These are phyloP conservation scores for Curvularia eragrostidis DNA, from an alignment of 2,329 filamentous ascomycete genomes.

Conservation along the genomic window DNA sequence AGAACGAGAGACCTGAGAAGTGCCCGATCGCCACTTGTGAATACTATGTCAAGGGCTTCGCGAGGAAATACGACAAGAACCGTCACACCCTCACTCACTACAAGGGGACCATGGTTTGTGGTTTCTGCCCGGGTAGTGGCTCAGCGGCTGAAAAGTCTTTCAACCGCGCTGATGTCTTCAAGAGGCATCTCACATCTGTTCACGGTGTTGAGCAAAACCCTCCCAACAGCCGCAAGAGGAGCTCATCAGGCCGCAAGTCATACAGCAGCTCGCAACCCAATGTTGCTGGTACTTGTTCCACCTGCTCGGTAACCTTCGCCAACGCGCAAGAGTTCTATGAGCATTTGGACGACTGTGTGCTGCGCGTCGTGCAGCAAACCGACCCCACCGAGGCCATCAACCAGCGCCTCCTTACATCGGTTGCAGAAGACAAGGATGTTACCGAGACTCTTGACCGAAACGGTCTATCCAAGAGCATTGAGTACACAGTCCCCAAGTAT, in stretches of 20 bases:
- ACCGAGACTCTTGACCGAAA: constrained; percentile 51
- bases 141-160: constrained; percentile 93
- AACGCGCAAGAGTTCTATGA: constrained; percentile 97
- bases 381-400: constrained; percentile 54
- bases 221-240: constrained; percentile 86
- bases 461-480: constrained; percentile 52
- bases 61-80: constrained; percentile 96
- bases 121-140: constrained; percentile 89
- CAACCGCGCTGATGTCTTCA: constrained; percentile 95
- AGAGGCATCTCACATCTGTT: constrained; percentile 87
- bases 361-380: constrained; percentile 63
- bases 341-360: constrained; percentile 78
- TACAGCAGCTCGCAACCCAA: constrained; percentile 68
- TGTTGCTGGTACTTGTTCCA: constrained; percentile 87
- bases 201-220: constrained; percentile 93
- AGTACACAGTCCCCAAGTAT: constrained; percentile 53
- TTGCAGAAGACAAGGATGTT: constrained; percentile 51
- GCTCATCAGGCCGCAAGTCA: constrained; percentile 65
- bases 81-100: constrained; percentile 93
- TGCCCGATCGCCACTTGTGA: constrained; percentile 92
- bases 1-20: constrained; percentile 89
- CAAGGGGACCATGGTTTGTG: constrained; percentile 96
- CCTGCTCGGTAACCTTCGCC: constrained; percentile 82
- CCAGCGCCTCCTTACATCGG: constrained; percentile 50
- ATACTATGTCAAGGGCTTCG: constrained; percentile 91